These are phyloP conservation scores for Leptodontidium sp. DNA, from an alignment of 2,329 filamentous ascomycete genomes.

Conservation along the genomic window DNA sequence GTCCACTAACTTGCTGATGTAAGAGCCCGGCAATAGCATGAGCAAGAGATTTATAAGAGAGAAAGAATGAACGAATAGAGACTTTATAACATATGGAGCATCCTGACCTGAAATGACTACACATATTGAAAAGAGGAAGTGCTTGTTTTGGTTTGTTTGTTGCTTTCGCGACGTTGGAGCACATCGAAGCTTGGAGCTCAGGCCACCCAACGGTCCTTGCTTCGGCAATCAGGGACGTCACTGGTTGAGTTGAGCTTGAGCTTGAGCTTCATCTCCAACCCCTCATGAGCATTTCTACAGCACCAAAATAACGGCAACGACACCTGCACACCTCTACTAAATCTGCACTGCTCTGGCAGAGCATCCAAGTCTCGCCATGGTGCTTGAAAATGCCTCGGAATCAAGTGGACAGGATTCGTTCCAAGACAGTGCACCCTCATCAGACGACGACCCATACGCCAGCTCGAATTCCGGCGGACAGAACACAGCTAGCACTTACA, in stretches of 20 bases:
- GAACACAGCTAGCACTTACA: constrained; percentile 19
- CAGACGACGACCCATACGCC: constrained; percentile 43
- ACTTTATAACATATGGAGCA: neutral
- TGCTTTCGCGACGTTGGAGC: neutral
- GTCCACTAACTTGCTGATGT: neutral
- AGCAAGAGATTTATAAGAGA: too few relatives aligned
- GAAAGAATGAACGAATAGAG: too few relatives aligned
- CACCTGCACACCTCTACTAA: neutral
- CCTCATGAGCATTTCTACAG: neutral
- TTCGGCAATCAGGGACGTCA: constrained; percentile 32
- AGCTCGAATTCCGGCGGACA: constrained; percentile 7
- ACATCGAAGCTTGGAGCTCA: constrained; percentile 12
- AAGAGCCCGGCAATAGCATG: neutral
- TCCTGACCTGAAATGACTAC: neutral
- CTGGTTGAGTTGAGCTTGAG: constrained; percentile 20
- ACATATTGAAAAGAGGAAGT: neutral
- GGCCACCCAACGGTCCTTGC: constrained; percentile 6
- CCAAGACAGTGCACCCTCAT: constrained; percentile 38
- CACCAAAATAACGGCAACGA: neutral
- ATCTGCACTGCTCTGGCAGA: neutral
- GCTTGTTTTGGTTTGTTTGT: neutral
- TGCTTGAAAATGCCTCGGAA: constrained; percentile 40
- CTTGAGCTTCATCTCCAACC: constrained; percentile 16
- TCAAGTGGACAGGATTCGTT: constrained; percentile 30
- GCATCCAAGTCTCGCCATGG: constrained; percentile 34